Evolutionary conservation across 192 early-diverging fungal genomes (phyloP), one percentile per base, ranked within the genome.

Genomic region (Coemansia sp.): DNA sequence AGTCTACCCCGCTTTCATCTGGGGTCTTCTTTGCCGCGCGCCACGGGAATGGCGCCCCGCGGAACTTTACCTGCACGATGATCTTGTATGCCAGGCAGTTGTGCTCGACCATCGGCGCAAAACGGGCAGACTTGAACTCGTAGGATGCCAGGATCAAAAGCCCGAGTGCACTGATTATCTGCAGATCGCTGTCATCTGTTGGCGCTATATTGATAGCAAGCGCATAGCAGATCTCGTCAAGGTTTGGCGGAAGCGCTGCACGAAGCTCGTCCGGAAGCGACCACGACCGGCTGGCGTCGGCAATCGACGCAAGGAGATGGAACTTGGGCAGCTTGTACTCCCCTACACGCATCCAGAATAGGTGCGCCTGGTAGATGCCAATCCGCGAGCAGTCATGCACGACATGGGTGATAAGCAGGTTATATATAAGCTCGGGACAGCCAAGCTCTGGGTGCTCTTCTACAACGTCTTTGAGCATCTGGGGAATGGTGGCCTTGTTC

Each of bases 41-140:
- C 79, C 79, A 82, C 17, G 79, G 79, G 57, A 73, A 82, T 41
- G 79, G 57, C 11, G 70, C 60, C 35, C 71, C 74, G 29, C 79
- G 79, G 70, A 82, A 73, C 62, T 70, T 73, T 35, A 73, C 69
- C 59, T 67, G 70, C 29, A 70, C 63, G 14, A 82, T 76, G 56
- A 70, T 63, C 65, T 82, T 82, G 70, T 68, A 70, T 9, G 79
- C 70, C 52, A 82, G 56, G 50, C 70, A 82, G 59, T 49, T 70
- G 71, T 82, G 79, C 67, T 82, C 79, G 9, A 76, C 69, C 79
- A 82, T 82, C 6, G 70, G 63, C 25, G 74, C 74, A 76, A 82
- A 82, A 14, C 79, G 74, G 13, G 79, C 79, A 40, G 79, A 82
- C 65, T 82, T 82, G 70, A 82, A 82, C 65, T 82, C 79, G 59